phyloP scores from a whole-genome alignment of 2,329 filamentous ascomycete genomes.

The Graphium sp. region DNA sequence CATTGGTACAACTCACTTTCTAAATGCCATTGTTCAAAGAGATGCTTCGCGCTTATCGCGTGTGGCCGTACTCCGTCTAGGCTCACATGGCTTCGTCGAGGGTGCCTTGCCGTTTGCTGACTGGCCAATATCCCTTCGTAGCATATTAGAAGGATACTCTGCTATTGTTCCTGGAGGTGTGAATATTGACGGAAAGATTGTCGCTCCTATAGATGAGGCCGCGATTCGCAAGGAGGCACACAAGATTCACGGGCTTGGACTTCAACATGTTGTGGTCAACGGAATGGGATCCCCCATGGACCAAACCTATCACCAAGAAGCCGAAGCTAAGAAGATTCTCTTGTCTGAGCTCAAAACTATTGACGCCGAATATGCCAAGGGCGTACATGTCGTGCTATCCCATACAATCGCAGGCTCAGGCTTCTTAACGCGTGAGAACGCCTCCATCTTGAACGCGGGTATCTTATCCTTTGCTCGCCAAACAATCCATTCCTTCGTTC shows the following conservation, averaged over 20 bases:
- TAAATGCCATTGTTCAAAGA: conserved; percentile 39
- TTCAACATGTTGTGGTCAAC: conserved; percentile 27
- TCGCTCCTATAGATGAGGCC: conserved; percentile 23
- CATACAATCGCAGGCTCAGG: conserved; percentile 33
- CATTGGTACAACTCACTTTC: conserved; percentile 39
- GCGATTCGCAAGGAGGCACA: conserved; percentile 21
- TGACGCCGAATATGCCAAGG: conserved; percentile 11
- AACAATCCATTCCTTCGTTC: conserved; percentile 36
- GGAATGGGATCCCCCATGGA: conserved; percentile 38
- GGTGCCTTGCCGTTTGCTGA: conserved; percentile 32
- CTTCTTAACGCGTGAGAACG: conserved; percentile 47
- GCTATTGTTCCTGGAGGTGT: conserved; percentile 30
- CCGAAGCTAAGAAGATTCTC: conserved; percentile 25
- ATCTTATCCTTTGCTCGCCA: conserved; percentile 38
- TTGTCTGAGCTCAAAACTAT: conserved; percentile 17
- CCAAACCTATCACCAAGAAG: conserved; percentile 27
- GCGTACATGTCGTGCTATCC: conserved; percentile 28
- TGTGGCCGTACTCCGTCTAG: conserved; percentile 37
- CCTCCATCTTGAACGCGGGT: conserved; percentile 45
- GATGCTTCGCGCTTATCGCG: conserved; percentile 27
- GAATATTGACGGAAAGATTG: conserved; percentile 30
- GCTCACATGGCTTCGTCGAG: conserved; percentile 30
- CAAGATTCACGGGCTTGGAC: conserved; percentile 20
- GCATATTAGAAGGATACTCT: conserved; percentile 25
- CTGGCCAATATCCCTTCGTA: conserved; percentile 31